phyloP scores from a whole-genome alignment of 257 asterid species.

The Solanum virginianum region DNA sequence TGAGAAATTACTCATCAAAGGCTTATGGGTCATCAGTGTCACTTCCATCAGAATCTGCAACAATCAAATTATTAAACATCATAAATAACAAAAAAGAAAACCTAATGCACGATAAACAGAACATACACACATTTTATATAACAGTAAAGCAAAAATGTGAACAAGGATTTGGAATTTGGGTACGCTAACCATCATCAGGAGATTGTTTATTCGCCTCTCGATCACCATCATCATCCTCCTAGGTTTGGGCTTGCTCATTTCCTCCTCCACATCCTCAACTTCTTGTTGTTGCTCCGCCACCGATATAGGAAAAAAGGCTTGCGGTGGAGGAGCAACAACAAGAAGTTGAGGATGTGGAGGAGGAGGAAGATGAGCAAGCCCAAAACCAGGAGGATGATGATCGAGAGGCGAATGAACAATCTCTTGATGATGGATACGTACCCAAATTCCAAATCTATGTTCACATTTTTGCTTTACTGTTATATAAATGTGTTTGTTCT shows the following conservation, averaged over 20 bases:
- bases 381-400: conserved; percentile 1
- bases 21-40: too few relatives aligned
- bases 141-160: neutral
- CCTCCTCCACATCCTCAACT: neutral
- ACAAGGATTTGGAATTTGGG: neutral
- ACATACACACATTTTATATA: neutral
- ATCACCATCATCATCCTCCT: too few relatives aligned
- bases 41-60: too few relatives aligned
- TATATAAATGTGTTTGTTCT: neutral
- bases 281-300: neutral
- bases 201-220: too few relatives aligned
- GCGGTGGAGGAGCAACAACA: neutral
- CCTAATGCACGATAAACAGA: neutral
- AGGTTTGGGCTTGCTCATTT: neutral
- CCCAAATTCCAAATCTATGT: neutral
- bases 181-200: conserved; percentile 6
- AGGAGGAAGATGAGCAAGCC: neutral
- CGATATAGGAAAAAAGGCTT: neutral
- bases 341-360: neutral
- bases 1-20: too few relatives aligned
- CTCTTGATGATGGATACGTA: conserved; percentile 9
- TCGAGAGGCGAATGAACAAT: conserved; percentile 6
- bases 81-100: neutral
- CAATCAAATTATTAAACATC: neutral
- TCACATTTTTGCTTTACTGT: neutral